Evolutionary conservation across 1,284 basidiomycete species (phyloP).

Genomic region (Sporisorium exsertum): DNA sequence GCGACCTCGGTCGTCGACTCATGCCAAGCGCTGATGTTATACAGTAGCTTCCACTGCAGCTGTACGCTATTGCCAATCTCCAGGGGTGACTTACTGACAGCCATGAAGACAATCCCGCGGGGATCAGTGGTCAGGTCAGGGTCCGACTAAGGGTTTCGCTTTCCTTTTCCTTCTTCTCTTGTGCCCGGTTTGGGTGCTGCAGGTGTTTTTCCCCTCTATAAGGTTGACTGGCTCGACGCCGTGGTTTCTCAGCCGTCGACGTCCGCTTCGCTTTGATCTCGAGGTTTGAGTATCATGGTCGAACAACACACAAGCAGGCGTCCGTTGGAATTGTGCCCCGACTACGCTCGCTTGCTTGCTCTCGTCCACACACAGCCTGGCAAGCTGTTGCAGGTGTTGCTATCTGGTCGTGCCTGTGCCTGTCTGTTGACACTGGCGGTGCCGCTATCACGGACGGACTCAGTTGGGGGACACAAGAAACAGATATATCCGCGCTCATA

Average conservation of each 20-base stretch:
- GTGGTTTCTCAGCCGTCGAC: neutral
- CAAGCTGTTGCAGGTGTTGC: neutral
- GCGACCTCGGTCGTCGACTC: neutral
- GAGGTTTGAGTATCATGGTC: neutral
- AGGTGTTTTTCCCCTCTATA: neutral
- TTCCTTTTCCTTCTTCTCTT: neutral
- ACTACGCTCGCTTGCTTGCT: neutral
- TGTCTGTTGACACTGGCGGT: neutral
- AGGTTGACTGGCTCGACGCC: neutral
- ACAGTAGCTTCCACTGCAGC: neutral
- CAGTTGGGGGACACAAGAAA: too few relatives aligned
- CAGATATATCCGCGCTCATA: neutral
- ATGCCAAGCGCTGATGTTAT: neutral
- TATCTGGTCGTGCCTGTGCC: neutral
- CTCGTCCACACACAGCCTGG: neutral
- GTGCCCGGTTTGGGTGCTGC: constrained; percentile 17
- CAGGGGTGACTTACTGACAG: neutral
- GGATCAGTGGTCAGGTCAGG: constrained; percentile 11
- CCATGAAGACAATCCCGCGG: neutral
- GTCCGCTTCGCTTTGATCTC: neutral
- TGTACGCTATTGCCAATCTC: neutral
- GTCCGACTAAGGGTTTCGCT: constrained; percentile 23
- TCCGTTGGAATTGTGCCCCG: neutral
- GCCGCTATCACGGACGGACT: neutral
- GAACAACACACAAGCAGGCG: neutral